Evolutionary conservation across 2,329 filamentous ascomycete genomes (phyloP), one percentile per base, ranked within the genome.

Genomic region (Neonectria ditissima): DNA sequence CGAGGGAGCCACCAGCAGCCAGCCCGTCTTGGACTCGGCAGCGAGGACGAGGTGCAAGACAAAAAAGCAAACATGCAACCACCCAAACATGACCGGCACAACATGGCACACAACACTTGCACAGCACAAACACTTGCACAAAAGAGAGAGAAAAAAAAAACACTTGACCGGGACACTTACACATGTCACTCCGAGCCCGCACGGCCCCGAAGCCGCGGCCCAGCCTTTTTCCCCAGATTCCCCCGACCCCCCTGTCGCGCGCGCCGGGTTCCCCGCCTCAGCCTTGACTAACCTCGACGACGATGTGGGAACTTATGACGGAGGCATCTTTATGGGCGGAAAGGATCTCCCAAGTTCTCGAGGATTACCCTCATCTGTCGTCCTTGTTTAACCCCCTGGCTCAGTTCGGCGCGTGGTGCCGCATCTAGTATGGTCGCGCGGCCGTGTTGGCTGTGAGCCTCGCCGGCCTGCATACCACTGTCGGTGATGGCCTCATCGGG

Each of bases 401-500:
- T 9, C 8, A 20, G 8, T 18, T 7, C 59, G 59, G 54, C 10
- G 32, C 30, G 4, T 41, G 26, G 48, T 55, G 53, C 62, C 62
- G 3, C 20, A 60, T 64, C 34, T 22, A 59, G 62, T n/a, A 52
- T 61, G 57, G 37, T 28, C 57, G 53, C 57, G 53, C 62, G 62
- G 62, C 60, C 56, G 52, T 20, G 54, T 37, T 55, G 32, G 32
- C n/a, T 34, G 47, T 47, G 41, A 44, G 41, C 18, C n/a, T n/a
- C n/a, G n/a, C n/a, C n/a, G n/a, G n/a, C n/a, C n/a, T n/a, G n/a
- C n/a, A n/a, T n/a, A n/a, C n/a, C n/a, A n/a, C n/a, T n/a, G 22
- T 20, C 39, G 28, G 11, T n/a, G 16, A 20, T 55, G 34, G 45
- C 47, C 43, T 54, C 22, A 13, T 45, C 37, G 13, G 24, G 28